phyloP scores from a whole-genome alignment of 2,329 filamentous ascomycete species.

The Zymoseptoria brevis region DNA sequence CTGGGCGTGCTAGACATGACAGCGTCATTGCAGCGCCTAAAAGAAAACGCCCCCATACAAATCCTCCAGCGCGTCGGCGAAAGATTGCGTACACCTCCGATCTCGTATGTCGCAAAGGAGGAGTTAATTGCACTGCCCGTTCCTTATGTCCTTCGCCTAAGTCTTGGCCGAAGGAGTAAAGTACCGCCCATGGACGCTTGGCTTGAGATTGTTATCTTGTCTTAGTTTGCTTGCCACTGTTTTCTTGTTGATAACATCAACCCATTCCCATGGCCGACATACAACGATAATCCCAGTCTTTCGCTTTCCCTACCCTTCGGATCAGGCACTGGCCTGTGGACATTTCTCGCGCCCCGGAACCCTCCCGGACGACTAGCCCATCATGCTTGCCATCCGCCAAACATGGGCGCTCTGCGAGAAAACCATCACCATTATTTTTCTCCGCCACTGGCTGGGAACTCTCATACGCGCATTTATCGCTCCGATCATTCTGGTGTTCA shows the following conservation, averaged over 20 bases:
- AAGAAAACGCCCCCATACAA: not conserved
- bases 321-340: not conserved
- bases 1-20: not conserved
- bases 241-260: not conserved
- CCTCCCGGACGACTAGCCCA: not conserved
- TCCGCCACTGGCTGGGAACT: constrained; percentile 48
- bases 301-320: not conserved
- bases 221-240: not conserved
- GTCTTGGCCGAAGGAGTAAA: not conserved
- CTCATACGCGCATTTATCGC: constrained; percentile 48
- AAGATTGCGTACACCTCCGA: not conserved
- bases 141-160: not conserved
- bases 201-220: not conserved
- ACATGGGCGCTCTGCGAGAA: constrained; percentile 51
- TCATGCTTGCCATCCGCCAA: constrained; percentile 31
- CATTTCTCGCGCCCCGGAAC: not conserved
- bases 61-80: not conserved
- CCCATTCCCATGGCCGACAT: not conserved
- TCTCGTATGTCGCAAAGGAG: not conserved
- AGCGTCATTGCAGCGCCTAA: not conserved
- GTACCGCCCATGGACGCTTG: not conserved
- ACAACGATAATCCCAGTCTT: not conserved
- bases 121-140: not conserved
- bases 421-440: constrained; percentile 48
- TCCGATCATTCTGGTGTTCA: constrained; percentile 45